Conservation (phyloP, 2,329 filamentous ascomycete genomes). For the Curvularia spicifera region DNA sequence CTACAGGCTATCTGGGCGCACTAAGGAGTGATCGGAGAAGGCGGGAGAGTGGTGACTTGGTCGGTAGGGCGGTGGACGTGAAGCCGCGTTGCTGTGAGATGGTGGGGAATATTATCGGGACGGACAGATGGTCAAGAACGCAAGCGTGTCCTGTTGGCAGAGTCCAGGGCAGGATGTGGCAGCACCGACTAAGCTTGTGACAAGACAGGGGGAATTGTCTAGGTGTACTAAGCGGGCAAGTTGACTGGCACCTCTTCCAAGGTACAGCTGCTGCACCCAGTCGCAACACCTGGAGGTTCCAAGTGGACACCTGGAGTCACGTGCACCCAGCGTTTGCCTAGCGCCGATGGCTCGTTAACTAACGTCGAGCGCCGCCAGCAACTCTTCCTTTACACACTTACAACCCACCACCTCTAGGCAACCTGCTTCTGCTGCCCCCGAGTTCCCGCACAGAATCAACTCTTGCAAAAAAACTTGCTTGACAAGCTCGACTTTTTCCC, state of each 20-base stretch:
- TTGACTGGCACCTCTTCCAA: constrained; percentile 14
- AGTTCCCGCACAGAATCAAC: not conserved
- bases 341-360: constrained; percentile 17
- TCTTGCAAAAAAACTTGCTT: not conserved
- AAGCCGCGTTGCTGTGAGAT: constrained; percentile 18
- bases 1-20: constrained; percentile 17
- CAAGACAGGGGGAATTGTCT: constrained; percentile 4
- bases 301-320: constrained; percentile 34
- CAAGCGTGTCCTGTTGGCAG: constrained; percentile 2
- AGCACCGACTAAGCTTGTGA: not conserved
- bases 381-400: constrained; percentile 6
- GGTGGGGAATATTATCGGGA: constrained; percentile 29
- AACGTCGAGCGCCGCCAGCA: constrained; percentile 14
- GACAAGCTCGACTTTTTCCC: not conserved
- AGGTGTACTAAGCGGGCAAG: not conserved
- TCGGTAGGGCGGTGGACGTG: constrained; percentile 7
- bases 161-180: not conserved
- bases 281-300: constrained; percentile 34
- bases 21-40: not conserved
- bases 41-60: not conserved
- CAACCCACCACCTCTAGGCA: not conserved
- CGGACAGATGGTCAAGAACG: constrained; percentile 20
- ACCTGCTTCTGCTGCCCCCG: not conserved
- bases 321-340: constrained; percentile 27
- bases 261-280: constrained; percentile 16